Percentiles rank a stretch among this genome's conserved stretches.
Evolutionary conservation across 2,329 filamentous ascomycete species (phyloP).

Genomic region (Alternaria conjuncta): DNA sequence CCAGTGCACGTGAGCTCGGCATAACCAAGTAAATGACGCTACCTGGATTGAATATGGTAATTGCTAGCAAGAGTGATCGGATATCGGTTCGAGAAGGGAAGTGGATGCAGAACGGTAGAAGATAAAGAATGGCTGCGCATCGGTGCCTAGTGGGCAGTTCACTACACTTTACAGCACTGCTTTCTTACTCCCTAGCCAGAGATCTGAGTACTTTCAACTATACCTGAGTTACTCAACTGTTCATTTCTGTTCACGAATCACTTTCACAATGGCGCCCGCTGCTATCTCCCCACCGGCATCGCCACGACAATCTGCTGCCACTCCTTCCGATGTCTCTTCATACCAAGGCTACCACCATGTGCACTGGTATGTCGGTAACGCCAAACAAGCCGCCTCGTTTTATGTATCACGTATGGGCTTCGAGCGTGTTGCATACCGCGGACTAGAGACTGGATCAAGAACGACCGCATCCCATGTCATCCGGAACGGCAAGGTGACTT

Average conservation of each 20-base stretch:
- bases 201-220: background rate
- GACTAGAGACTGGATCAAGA: slow-evolving; percentile 85
- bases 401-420: slow-evolving; percentile 91
- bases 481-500: slow-evolving; percentile 75
- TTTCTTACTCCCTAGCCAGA: background rate
- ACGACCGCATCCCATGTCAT: slow-evolving; percentile 85
- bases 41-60: slow-evolving; percentile 18
- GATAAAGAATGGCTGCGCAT: slow-evolving; percentile 19
- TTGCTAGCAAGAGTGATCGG: slow-evolving; percentile 23
- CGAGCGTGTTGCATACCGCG: slow-evolving; percentile 79
- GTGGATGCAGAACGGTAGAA: slow-evolving; percentile 20
- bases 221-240: background rate
- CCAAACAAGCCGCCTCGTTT: slow-evolving; percentile 90
- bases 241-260: background rate
- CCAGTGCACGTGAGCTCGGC: slow-evolving; percentile 35
- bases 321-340: slow-evolving; percentile 48
- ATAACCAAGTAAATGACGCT: slow-evolving; percentile 32
- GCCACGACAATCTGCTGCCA: slow-evolving; percentile 29
- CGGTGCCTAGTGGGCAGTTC: slow-evolving; percentile 4
- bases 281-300: slow-evolving; percentile 53
- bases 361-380: slow-evolving; percentile 96
- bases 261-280: slow-evolving; percentile 38
- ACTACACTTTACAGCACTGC: background rate
- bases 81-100: slow-evolving; percentile 33
- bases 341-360: slow-evolving; percentile 92